These are phyloP conservation scores for Magnaporthiopsis incrustans DNA, from an alignment of 2,329 filamentous ascomycete species.

Conservation along the genomic window DNA sequence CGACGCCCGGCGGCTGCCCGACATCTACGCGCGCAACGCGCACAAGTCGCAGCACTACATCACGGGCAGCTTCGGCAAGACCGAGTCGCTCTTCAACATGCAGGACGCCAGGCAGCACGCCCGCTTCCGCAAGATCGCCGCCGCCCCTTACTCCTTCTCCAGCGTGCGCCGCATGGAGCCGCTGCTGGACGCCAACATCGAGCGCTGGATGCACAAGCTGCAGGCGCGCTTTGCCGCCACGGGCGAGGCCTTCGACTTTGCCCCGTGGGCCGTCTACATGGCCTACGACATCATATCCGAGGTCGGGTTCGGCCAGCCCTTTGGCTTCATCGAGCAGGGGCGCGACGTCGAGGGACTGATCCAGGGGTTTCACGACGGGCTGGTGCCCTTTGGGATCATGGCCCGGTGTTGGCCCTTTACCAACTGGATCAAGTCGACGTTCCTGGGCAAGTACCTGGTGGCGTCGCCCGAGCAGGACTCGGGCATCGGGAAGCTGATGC, in stretches of 20 bases:
- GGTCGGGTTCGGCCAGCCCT: conserved; percentile 45
- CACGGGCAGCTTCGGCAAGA: conserved; percentile 47
- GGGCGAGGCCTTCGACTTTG: conserved; percentile 42
- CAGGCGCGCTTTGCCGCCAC: conserved; percentile 35
- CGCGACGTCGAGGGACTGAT: conserved; percentile 46
- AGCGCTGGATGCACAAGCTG: conserved; percentile 41
- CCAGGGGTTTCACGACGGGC: conserved; percentile 43
- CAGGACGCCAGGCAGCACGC: conserved; percentile 42
- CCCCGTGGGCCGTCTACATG: conserved; percentile 46
- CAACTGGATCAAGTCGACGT: conserved; percentile 45
- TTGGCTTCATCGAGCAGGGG: conserved; percentile 46
- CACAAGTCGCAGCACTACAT: conserved; percentile 53
- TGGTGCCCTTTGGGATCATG: conserved; percentile 42
- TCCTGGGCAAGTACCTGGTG: conserved; percentile 41
- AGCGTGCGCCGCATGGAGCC: conserved; percentile 53
- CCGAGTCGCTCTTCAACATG: conserved; percentile 50
- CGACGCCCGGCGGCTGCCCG: conserved; percentile 45
- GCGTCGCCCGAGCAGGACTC: conserved; percentile 43
- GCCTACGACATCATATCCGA: conserved; percentile 51
- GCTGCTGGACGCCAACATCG: conserved; percentile 41
- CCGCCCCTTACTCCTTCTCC: conserved; percentile 44
- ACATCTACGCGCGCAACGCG: conserved; percentile 46
- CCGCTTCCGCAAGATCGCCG: conserved; percentile 44
- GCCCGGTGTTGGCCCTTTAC: conserved; percentile 45
- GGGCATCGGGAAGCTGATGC: conserved; percentile 48